Base-by-base conservation (phyloP, 768 basidiomycete species). In the Imleria badia region DNA sequence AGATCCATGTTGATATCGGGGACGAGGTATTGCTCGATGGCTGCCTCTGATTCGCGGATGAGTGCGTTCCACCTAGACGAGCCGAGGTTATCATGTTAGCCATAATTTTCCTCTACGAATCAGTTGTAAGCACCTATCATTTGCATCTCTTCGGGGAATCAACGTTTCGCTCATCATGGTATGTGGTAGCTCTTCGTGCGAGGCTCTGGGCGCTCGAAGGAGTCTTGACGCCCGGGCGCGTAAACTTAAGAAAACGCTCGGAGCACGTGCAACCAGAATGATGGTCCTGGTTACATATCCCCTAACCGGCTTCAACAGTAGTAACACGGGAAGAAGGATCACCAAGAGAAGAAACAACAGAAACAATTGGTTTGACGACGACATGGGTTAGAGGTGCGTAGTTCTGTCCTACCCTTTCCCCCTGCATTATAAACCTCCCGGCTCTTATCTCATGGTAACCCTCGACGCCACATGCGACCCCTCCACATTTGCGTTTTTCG, bases 1-100 rank as follows among this genome's bases (percentile, higher is more conserved):
- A 78, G 78, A 1, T 70, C 56, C 23, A 66, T 51, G 26, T 60
- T 22, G 42, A 58, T 55, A 11, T 12, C 15, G 5, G 51, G 54
- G 20, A 31, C 10, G 30, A 68, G 64, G 39, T 55, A 63, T 26
- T 42, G 43, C 5, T 48, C 45, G 17, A 59, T 40, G 14, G 58
- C 15, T 26, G 42, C 30, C 11, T 58, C 46, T 19, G 66, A 61
- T 45, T 57, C 59, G 5, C 4, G 3, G 8, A 59, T 45, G 35
- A 67, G 52, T 11, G 13, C 14, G 9, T 17, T 46, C 66, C 66
- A 65, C 52, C 64, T 61, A 36, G 52, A 45, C 10, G 23, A 22
- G 41, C 11, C 4, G 11, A 44, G n/a, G 31, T 13, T 14, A 19
- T 23, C 13, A n/a, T 13, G 45, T 66, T 29, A 66, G 52, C 34